Percentiles rank a stretch among this genome's conserved stretches.
Evolutionary conservation across 306 rosid genomes (phyloP).

Genomic region (Prosopis cineraria): DNA sequence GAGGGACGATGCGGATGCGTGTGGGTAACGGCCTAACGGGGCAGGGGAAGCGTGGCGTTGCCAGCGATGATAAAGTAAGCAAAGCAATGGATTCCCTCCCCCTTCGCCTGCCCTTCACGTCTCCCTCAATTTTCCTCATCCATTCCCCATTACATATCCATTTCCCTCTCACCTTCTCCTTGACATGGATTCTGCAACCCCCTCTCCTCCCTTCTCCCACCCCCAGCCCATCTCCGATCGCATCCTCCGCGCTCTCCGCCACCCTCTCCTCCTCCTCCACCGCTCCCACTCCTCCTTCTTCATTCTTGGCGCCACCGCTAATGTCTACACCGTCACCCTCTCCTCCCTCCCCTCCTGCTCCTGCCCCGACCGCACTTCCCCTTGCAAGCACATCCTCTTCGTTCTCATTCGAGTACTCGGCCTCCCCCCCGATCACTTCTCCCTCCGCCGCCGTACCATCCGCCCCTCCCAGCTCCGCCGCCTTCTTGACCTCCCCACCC

Average conservation of each 20-base stretch:
- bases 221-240: neutral
- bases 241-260: slow-evolving; percentile 14
- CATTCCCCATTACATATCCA: neutral
- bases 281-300: slow-evolving; percentile 17
- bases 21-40: too few species aligned
- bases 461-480: slow-evolving; percentile 15
- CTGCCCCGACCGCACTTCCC: slow-evolving; percentile 3
- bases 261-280: slow-evolving; percentile 14
- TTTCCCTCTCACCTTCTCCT: neutral
- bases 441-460: neutral
- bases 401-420: slow-evolving; percentile 2
- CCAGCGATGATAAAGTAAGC: too few species aligned
- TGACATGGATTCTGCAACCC: neutral
- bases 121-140: neutral
- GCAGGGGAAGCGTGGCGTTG: too few species aligned
- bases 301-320: slow-evolving; percentile 2
- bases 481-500: neutral
- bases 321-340: slow-evolving; percentile 16
- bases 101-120: neutral
- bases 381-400: slow-evolving; percentile 12
- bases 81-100: neutral
- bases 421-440: neutral
- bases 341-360: slow-evolving; percentile 1
- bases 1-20: too few species aligned
- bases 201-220: neutral